Conservation (phyloP, 75 land plant species). For the Cupressus sempervirens region DNA sequence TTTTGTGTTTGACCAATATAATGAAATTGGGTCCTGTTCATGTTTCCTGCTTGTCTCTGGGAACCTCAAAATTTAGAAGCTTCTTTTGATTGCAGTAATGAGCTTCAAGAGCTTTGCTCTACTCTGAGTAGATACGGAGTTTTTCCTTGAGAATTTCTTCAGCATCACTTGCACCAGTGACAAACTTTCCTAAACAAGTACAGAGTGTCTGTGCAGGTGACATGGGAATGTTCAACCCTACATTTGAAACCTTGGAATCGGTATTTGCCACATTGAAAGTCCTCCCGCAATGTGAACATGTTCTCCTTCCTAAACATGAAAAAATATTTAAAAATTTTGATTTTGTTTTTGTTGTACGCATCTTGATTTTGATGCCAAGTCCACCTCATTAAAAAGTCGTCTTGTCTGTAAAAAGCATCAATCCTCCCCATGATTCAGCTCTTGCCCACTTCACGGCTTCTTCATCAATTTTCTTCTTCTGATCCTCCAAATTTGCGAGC, state of each 20-base stretch:
- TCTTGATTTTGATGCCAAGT: too few relatives aligned
- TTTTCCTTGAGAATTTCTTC: slow-evolving; percentile 41
- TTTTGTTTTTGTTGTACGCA: too few relatives aligned
- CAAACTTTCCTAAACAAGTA: slow-evolving; percentile 22
- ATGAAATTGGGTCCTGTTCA: slow-evolving; percentile 58
- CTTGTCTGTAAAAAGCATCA: too few relatives aligned
- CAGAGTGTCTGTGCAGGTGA: slow-evolving; percentile 30
- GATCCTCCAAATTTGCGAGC: too few relatives aligned
- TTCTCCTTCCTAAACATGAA: slow-evolving; percentile 21
- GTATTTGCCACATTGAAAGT: slow-evolving; percentile 27
- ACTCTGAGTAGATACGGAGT: slow-evolving; percentile 41
- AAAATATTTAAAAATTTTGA: too few relatives aligned
- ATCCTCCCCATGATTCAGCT: too few relatives aligned
- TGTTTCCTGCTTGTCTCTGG: slow-evolving; percentile 16
- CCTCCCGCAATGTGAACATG: slow-evolving; percentile 27
- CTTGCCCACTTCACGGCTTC: too few relatives aligned
- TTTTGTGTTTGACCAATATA: too few relatives aligned
- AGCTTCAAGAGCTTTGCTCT: slow-evolving; percentile 64
- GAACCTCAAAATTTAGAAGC: slow-evolving; percentile 60
- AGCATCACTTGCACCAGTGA: slow-evolving; percentile 26
- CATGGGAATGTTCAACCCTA: slow-evolving; percentile 30
- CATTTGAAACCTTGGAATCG: slow-evolving; percentile 18
- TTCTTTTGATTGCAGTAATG: slow-evolving; percentile 62
- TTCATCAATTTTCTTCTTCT: too few relatives aligned
- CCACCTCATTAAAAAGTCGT: too few relatives aligned